Evolutionary conservation across 495 filamentous ascomycete genomes (phyloP), one percentile per base, ranked within the genome.

Genomic region (Daldinia bambusicola): DNA sequence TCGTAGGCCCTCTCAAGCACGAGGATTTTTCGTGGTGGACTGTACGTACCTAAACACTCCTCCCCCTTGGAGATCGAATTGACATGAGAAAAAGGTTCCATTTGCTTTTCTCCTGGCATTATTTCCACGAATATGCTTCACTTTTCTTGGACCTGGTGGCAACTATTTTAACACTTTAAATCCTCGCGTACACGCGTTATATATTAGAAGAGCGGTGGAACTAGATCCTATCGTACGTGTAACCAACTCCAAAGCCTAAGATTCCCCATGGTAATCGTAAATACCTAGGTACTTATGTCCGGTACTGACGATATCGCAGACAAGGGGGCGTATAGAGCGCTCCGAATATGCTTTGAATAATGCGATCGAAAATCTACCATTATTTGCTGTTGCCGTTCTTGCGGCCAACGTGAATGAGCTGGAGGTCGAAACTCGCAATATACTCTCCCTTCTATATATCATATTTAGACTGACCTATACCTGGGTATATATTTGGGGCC

Each of bases 401-500:
- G 63, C 63, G 1, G 55, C 32, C 9, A 66, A 59, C 14, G 4
- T 53, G 41, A 14, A 52, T 22, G 7, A 36, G 0, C 4, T 52
- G 1, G 34, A 52, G 7, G 13, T 50, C 1, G 9, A 4, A 7
- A 37, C 40, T 12, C 52, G 56, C 16, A 65, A 65, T 18, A 2
- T 57, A 7, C 22, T 26, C 40, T 38, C 56, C 14, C 22, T 55
- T 5, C 14, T 16, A 1, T 61, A 61, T n/a, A 3, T 67, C 9
- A 1, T n/a, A 1, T 8, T 48, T 18, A 14, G 65, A 36, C 2
- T 50, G 14, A 0, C 22, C 16, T 67, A 55, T 16, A 67, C 9
- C 3, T 67, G 57, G 57, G 40, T 56, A 8, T 67, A 48, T 26
- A 61, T 67, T 50, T 45, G 22, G 26, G 65, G 65, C 4, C 50